Evolutionary conservation across 2,329 filamentous ascomycete genomes (phyloP).

Genomic region (Leptographium flavum): DNA sequence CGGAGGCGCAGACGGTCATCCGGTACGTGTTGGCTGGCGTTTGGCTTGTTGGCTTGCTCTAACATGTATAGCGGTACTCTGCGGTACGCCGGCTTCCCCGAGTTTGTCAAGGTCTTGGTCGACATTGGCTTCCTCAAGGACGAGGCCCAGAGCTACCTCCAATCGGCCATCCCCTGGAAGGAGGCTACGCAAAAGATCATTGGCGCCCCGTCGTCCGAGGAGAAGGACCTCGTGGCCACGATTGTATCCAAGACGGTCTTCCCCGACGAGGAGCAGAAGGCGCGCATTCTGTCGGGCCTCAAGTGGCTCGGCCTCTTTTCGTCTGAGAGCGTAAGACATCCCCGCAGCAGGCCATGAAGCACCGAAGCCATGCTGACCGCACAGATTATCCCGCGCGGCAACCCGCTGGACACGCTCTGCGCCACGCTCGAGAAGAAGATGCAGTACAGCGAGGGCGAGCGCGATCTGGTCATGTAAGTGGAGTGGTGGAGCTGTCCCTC

Average conservation of each 20-base stretch:
- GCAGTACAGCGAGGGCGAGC: conserved; percentile 69
- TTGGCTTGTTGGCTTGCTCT: neutral
- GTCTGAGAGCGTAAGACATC: conserved; percentile 44
- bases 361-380: neutral
- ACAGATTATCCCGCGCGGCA: conserved; percentile 55
- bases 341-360: neutral
- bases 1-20: conserved; percentile 78
- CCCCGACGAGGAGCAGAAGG: conserved; percentile 50
- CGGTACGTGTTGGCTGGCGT: no score
- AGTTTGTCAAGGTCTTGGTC: conserved; percentile 77
- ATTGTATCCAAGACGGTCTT: conserved; percentile 68
- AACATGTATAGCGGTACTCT: conserved; percentile 42
- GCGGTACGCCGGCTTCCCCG: conserved; percentile 77
- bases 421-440: conserved; percentile 84
- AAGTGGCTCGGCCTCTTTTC: conserved; percentile 56
- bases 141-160: conserved; percentile 48
- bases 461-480: conserved; percentile 56
- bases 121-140: conserved; percentile 82
- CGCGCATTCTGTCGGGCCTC: conserved; percentile 48
- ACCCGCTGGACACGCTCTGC: conserved; percentile 82
- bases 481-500: neutral
- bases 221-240: conserved; percentile 57
- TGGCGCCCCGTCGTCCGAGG: conserved; percentile 48
- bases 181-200: conserved; percentile 71
- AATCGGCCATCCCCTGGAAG: conserved; percentile 61